Conservation (phyloP, 441 rosid species). For the Aleurites moluccanus region DNA sequence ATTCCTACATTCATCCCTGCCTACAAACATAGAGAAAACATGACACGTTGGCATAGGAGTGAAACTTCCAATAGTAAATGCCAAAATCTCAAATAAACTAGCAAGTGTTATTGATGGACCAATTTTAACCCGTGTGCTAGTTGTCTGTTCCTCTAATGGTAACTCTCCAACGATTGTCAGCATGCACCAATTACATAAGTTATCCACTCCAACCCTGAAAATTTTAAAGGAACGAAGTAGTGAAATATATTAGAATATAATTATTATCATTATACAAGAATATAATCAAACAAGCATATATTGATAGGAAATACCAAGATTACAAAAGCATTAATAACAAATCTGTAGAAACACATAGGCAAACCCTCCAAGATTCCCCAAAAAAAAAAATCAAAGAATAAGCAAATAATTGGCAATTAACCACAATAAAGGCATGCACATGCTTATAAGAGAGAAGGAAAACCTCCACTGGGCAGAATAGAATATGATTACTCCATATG, state of each 20-base stretch:
- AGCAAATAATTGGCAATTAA: background rate
- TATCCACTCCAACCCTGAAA: conserved; percentile 90
- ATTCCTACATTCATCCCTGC: no score
- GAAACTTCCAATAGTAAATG: conserved; percentile 87
- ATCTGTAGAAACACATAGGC: background rate
- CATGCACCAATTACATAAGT: conserved; percentile 86
- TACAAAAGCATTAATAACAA: background rate
- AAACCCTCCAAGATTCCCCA: background rate
- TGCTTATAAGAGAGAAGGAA: background rate
- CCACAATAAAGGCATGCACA: background rate
- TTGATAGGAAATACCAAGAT: background rate
- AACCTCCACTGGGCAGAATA: no score
- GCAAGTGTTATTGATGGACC: conserved; percentile 95
- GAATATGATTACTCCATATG: no score
- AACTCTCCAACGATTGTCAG: conserved; percentile 74
- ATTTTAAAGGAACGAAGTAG: background rate
- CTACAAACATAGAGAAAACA: conserved; percentile 94
- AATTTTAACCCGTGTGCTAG: conserved; percentile 82
- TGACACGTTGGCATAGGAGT: conserved; percentile 92
- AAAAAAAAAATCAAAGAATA: no score
- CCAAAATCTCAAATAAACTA: conserved; percentile 77
- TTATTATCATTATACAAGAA: background rate
- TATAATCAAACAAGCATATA: background rate
- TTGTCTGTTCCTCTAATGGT: conserved; percentile 61
- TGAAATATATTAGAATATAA: background rate